These are phyloP conservation scores for Chaetomiaceae sp. DNA, from an alignment of 2,329 filamentous ascomycete species.

Conservation along the genomic window DNA sequence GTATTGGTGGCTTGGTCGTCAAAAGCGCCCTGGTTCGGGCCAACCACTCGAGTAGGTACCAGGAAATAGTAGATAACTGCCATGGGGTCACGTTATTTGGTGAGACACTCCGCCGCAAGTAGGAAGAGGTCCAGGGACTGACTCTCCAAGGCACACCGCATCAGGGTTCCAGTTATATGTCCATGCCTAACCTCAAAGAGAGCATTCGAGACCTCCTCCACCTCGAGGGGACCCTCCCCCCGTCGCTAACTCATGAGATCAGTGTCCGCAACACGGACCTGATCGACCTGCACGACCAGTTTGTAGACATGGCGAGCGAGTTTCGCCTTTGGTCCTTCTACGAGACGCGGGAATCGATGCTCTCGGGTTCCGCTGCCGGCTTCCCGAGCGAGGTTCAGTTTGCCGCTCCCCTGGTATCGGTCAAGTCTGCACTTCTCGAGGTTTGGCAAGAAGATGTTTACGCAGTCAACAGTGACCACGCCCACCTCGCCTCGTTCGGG, in stretches of 20 bases:
- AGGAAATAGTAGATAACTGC: constrained; percentile 49
- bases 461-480: constrained; percentile 52
- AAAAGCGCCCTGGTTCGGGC: constrained; percentile 54
- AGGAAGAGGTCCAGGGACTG: constrained; percentile 4
- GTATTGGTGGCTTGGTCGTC: constrained; percentile 56
- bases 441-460: constrained; percentile 49
- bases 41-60: constrained; percentile 35
- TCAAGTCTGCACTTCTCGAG: constrained; percentile 50
- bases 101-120: constrained; percentile 29
- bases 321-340: constrained; percentile 60
- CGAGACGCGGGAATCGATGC: constrained; percentile 56
- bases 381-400: constrained; percentile 49
- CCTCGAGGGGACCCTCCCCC: constrained; percentile 47
- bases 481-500: constrained; percentile 52
- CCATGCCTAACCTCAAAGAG: constrained; percentile 50
- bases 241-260: constrained; percentile 47
- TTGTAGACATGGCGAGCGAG: constrained; percentile 53
- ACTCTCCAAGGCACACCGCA: constrained; percentile 50
- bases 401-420: constrained; percentile 55
- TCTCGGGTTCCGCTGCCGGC: constrained; percentile 41
- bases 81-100: constrained; percentile 59
- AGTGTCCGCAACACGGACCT: constrained; percentile 48
- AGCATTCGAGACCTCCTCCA: constrained; percentile 52
- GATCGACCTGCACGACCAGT: constrained; percentile 49
- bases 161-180: constrained; percentile 59